Base-by-base conservation (phyloP, 2,329 filamentous ascomycete genomes). In the Cladorrhinum sp. region DNA sequence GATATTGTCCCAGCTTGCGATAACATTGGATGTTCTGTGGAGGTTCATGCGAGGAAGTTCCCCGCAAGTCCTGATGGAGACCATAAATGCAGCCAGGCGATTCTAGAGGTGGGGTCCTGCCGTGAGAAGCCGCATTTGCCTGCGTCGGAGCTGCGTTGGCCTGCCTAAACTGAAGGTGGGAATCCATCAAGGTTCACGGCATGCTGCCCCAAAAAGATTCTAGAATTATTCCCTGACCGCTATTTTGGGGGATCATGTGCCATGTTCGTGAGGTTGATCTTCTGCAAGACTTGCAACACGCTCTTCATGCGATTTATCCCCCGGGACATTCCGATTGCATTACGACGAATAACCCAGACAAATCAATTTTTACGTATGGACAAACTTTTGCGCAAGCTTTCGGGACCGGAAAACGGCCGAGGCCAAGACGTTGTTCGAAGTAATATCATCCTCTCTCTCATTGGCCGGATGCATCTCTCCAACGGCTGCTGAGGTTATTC, bases 211-310 rank as follows among this genome's bases (percentile, higher is more conserved):
- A 55, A 51, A 55, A 33, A 51, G 30, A 56, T 61, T 58, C 59
- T 64, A 60, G 60, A 66, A 60, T 57, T 58, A 50, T 58, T 61
- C 58, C 57, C 58, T 61, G 65, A 66, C 65, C 65, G 65, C 65
- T 54, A 60, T 30, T 65, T 64, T 66, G 63, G 63, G 63, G 63
- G 61, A 66, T 65, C 61, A 61, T 64, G 48, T 46, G 33, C 56
- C 59, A 30, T 52, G 39, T 52, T 18, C 58, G 55, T 56, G 42
- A n/a, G n/a, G n/a, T n/a, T n/a, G n/a, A n/a, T n/a, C n/a, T 52
- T 46, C 50, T 60, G 59, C 14, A 46, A 53, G 26, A 28, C 26
- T 28, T 57, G 12, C 23, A 23, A 42, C 14, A 20, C 24, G 9
- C 48, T 33, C 28, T 55, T 36, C 30, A 23, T 48, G 24, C 24